Percentiles rank a stretch among this genome's conserved stretches.
Conservation (phyloP, 345 rosid genomes). For the Brassica incana region DNA sequence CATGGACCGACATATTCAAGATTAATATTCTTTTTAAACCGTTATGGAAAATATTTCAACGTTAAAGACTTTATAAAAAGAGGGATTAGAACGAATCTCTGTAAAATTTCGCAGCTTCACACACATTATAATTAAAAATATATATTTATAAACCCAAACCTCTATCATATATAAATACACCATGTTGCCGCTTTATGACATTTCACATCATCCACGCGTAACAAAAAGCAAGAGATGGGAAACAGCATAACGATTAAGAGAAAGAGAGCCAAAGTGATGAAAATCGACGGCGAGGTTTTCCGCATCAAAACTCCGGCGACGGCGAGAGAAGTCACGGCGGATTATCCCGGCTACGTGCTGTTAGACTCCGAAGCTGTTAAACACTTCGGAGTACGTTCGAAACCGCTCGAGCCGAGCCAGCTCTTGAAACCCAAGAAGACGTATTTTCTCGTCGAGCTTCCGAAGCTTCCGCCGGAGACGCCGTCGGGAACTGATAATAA, state of each 20-base stretch:
- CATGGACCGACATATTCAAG: constrained; percentile 20
- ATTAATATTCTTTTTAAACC: constrained; percentile 33
- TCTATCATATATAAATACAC: constrained; percentile 19
- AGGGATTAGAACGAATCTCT: constrained; percentile 22
- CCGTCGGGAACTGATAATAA: constrained; percentile 24
- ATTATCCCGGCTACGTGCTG: constrained; percentile 74
- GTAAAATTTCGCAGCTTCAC: constrained; percentile 32
- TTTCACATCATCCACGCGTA: constrained; percentile 17
- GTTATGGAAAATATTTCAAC: constrained; percentile 17
- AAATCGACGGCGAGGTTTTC: constrained; percentile 75
- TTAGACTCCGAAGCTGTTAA: constrained; percentile 79
- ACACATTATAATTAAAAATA: constrained; percentile 6
- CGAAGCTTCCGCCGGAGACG: constrained; percentile 42
- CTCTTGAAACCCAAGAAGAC: constrained; percentile 55
- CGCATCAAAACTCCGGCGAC: constrained; percentile 65
- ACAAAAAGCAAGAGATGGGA: constrained; percentile 54
- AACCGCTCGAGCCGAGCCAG: constrained; percentile 67
- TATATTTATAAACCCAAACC: neutral
- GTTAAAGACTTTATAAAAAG: constrained; percentile 19
- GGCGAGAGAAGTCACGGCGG: constrained; percentile 58
- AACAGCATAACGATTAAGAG: constrained; percentile 60
- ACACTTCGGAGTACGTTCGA: constrained; percentile 72
- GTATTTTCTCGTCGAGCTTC: constrained; percentile 82
- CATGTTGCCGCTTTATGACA: neutral
- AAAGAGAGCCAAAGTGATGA: constrained; percentile 72